These are phyloP conservation scores for Gentiana straminea DNA, from an alignment of 257 asterid genomes.

Conservation along the genomic window DNA sequence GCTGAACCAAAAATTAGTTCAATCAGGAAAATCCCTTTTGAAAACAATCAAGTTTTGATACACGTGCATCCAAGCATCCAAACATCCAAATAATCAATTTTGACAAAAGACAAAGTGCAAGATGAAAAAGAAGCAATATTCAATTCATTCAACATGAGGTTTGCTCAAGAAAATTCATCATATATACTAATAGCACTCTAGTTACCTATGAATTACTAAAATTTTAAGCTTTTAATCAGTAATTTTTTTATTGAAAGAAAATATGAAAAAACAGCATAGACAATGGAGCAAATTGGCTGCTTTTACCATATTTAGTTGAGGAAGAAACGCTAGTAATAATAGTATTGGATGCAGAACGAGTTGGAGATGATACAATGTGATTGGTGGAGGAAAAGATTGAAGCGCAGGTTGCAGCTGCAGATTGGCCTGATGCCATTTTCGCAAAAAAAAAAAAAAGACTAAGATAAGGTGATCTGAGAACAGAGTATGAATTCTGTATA, in stretches of 20 bases:
- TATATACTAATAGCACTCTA: no score
- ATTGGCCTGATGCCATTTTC: slow-evolving; percentile 3
- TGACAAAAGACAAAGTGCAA: no score
- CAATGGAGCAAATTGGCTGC: neutral
- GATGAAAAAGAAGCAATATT: no score
- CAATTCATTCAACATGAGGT: no score
- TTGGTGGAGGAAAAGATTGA: slow-evolving; percentile 36
- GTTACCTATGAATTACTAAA: no score
- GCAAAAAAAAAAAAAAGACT: neutral
- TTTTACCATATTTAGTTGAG: slow-evolving; percentile 12
- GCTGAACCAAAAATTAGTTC: slow-evolving; percentile 23
- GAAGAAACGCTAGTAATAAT: slow-evolving; percentile 10
- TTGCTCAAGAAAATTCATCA: no score
- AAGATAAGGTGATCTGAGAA: neutral
- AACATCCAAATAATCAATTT: no score
- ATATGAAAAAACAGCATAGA: slow-evolving; percentile 2
- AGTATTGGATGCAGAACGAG: slow-evolving; percentile 15
- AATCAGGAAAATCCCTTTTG: neutral
- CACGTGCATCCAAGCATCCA: no score
- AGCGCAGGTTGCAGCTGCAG: slow-evolving; percentile 22
- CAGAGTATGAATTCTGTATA: neutral
- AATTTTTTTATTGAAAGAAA: neutral
- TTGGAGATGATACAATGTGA: slow-evolving; percentile 35
- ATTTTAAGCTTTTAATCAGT: no score
- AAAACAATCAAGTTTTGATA: no score